Evolutionary conservation across 2,329 filamentous ascomycete species (phyloP).

Genomic region (Metarhizium humberi): DNA sequence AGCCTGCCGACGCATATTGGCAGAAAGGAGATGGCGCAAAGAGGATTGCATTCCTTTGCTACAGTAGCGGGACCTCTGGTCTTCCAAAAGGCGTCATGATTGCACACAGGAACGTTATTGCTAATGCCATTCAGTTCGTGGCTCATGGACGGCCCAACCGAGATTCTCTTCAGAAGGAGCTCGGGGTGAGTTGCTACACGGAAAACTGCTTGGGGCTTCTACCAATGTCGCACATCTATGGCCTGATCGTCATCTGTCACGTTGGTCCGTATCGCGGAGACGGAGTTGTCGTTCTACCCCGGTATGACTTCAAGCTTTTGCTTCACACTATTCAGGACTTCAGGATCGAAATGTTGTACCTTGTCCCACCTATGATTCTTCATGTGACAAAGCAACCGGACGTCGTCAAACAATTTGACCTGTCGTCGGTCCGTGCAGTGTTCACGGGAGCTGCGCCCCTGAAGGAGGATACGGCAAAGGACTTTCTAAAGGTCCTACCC

Average conservation of each 20-base stretch:
- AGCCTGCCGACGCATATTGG: conserved; percentile 40
- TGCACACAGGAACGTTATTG: conserved; percentile 64
- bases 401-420: conserved; percentile 55
- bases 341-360: conserved; percentile 57
- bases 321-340: conserved; percentile 55
- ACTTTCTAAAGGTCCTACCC: conserved; percentile 52
- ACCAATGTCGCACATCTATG: conserved; percentile 72
- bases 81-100: conserved; percentile 74
- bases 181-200: conserved; percentile 8
- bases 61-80: conserved; percentile 65
- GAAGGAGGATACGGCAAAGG: conserved; percentile 60
- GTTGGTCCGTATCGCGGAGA: conserved; percentile 60
- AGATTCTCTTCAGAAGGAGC: conserved; percentile 13
- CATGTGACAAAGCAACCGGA: conserved; percentile 58
- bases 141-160: conserved; percentile 26
- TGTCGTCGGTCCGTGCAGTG: conserved; percentile 55
- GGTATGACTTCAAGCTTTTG: conserved; percentile 59
- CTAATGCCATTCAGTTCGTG: conserved; percentile 56
- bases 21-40: conserved; percentile 48
- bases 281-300: conserved; percentile 58
- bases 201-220: conserved; percentile 50
- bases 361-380: conserved; percentile 66
- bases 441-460: conserved; percentile 74
- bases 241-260: conserved; percentile 61
- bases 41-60: conserved; percentile 62